A percentile compares a stretch with the other conserved stretches of the same genome.
phyloP scores from a whole-genome alignment of 257 asterid species.

The Lavandula angustifolia region DNA sequence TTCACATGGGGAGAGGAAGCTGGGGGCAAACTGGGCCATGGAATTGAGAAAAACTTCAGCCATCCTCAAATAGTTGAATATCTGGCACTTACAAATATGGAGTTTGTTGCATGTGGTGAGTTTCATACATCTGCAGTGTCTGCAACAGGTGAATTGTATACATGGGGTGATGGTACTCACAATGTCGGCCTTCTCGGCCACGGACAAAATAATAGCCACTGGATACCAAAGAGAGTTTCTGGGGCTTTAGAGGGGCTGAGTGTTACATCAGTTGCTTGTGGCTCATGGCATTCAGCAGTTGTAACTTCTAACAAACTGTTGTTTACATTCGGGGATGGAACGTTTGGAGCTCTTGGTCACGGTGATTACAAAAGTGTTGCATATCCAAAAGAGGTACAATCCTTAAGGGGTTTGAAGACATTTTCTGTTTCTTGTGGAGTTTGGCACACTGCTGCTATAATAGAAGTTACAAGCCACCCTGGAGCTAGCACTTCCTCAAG shows the following conservation, averaged over 20 bases:
- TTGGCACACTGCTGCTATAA: constrained; percentile 93
- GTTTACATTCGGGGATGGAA: constrained; percentile 89
- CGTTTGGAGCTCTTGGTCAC: constrained; percentile 87
- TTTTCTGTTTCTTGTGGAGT: constrained; percentile 74
- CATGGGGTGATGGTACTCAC: constrained; percentile 94
- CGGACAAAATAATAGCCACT: constrained; percentile 79
- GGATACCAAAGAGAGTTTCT: constrained; percentile 83
- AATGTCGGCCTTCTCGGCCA: constrained; percentile 93
- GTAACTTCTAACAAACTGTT: constrained; percentile 63
- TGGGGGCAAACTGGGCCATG: constrained; percentile 94
- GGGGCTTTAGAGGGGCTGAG: constrained; percentile 80
- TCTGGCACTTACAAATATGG: constrained; percentile 71
- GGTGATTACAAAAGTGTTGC: constrained; percentile 60
- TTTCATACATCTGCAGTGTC: constrained; percentile 86
- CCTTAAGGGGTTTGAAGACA: constrained; percentile 65
- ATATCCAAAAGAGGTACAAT: constrained; percentile 71
- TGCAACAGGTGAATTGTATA: constrained; percentile 74
- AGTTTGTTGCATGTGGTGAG: constrained; percentile 83
- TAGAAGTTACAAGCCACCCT: constrained; percentile 60
- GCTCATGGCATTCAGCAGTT: constrained; percentile 93
- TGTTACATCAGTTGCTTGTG: constrained; percentile 83
- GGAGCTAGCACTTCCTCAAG: constrained; percentile 51
- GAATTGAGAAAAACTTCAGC: constrained; percentile 66
- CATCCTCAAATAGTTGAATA: constrained; percentile 75
- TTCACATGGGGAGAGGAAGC: constrained; percentile 97